Evolutionary conservation across 2,329 filamentous ascomycete genomes (phyloP).

Genomic region (Colletotrichum endophyticum): DNA sequence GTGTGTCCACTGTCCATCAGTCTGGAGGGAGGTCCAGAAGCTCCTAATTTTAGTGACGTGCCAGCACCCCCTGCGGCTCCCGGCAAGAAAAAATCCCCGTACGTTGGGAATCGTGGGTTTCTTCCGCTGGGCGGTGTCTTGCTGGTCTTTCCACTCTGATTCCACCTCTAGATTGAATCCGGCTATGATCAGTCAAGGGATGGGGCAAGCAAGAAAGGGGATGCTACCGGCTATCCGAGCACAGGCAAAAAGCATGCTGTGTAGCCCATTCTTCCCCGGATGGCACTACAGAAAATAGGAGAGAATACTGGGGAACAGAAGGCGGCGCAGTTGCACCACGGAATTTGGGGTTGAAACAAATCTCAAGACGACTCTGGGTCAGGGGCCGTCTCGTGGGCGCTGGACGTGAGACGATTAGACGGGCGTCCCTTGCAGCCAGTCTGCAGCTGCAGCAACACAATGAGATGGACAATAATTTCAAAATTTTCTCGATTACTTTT

Average conservation of each 20-base stretch:
- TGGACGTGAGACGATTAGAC: background rate
- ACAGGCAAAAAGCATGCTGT: background rate
- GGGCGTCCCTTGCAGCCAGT: background rate
- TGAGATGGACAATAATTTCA: background rate
- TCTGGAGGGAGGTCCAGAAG: background rate
- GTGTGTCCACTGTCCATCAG: background rate
- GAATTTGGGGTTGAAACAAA: constrained; percentile 1
- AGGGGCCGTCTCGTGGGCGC: background rate
- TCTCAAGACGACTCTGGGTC: constrained; percentile 1
- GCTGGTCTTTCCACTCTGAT: background rate
- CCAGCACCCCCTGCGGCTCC: background rate
- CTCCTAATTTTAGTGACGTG: constrained; percentile 14
- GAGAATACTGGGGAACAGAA: background rate
- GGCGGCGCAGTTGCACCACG: background rate
- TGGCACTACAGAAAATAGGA: background rate
- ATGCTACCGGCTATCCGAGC: background rate
- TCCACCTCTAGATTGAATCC: background rate
- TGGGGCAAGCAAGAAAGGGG: background rate
- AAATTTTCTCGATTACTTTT: background rate
- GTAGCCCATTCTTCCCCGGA: background rate
- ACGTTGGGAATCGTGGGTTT: background rate
- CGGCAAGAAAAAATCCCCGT: background rate
- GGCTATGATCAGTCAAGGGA: background rate
- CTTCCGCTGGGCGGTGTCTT: background rate
- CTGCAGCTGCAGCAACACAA: background rate